These are phyloP conservation scores for Amanita fuliginea DNA, from an alignment of 768 basidiomycete species.

Conservation along the genomic window DNA sequence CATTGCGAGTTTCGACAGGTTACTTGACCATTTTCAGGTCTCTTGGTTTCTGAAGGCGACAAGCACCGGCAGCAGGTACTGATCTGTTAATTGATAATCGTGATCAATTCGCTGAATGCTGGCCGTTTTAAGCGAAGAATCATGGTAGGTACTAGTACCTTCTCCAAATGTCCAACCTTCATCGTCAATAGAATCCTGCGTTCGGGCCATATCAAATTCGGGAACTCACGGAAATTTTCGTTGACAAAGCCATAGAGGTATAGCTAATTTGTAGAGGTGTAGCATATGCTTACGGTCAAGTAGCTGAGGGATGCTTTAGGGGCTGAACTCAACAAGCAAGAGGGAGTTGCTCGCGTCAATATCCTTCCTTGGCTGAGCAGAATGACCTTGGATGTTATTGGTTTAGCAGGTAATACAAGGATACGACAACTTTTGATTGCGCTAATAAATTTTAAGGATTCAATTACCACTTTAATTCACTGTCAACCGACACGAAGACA, in stretches of 20 bases:
- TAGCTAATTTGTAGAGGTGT: background rate
- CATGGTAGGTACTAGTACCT: slow-evolving; percentile 22
- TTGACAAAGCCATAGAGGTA: slow-evolving; percentile 44
- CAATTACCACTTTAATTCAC: slow-evolving; percentile 23
- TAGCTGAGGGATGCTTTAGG: slow-evolving; percentile 43
- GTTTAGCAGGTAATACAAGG: slow-evolving; percentile 44
- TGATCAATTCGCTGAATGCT: background rate
- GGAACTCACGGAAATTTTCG: slow-evolving; percentile 43
- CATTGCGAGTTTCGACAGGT: background rate
- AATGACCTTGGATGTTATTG: slow-evolving; percentile 69
- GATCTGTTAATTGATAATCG: background rate
- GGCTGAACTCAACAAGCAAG: slow-evolving; percentile 20
- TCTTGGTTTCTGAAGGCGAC: slow-evolving; percentile 38
- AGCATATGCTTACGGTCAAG: background rate
- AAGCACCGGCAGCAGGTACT: slow-evolving; percentile 35
- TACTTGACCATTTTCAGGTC: slow-evolving; percentile 20
- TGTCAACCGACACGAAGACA: slow-evolving; percentile 18
- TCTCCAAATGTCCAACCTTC: background rate
- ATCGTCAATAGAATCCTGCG: slow-evolving; percentile 41
- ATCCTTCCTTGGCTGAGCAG: slow-evolving; percentile 54
- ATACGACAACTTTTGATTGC: background rate
- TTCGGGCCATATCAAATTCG: slow-evolving; percentile 53
- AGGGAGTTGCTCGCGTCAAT: slow-evolving; percentile 31
- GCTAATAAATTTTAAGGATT: slow-evolving; percentile 10
- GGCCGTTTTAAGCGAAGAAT: slow-evolving; percentile 23